Evolutionary conservation across 1,284 basidiomycete species (phyloP).

Genomic region (Ustilago bromivora): DNA sequence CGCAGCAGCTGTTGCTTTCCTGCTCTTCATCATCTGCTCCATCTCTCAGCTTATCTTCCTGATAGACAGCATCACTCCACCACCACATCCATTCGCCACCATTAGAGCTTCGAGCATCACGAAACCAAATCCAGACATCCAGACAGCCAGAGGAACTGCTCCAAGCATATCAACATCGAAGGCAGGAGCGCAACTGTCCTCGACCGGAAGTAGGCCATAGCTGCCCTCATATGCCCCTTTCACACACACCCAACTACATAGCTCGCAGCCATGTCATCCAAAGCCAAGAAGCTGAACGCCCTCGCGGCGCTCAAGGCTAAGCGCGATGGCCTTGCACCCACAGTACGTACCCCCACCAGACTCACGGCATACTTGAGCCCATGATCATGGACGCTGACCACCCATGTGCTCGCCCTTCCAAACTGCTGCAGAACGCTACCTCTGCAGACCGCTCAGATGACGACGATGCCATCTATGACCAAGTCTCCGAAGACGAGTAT

Average conservation of each 20-base stretch:
- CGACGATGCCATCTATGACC: conserved; percentile 79
- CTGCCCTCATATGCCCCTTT: background rate
- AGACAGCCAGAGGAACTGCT: background rate
- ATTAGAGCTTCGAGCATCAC: background rate
- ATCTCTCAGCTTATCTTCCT: background rate
- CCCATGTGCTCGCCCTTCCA: background rate
- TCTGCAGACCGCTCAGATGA: conserved; percentile 61
- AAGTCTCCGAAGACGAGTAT: conserved; percentile 92
- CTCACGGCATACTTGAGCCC: background rate
- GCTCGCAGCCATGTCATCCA: conserved; percentile 43
- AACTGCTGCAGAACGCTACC: conserved; percentile 18
- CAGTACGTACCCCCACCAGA: conserved; percentile 25
- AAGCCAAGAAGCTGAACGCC: conserved; percentile 60
- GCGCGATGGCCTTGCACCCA: conserved; percentile 48
- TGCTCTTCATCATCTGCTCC: background rate
- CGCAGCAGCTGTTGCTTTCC: no score
- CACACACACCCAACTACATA: background rate
- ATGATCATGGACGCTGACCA: background rate
- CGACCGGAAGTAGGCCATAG: background rate
- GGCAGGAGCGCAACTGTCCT: background rate
- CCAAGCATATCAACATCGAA: background rate
- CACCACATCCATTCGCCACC: background rate
- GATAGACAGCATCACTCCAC: background rate
- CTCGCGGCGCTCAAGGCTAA: conserved; percentile 67
- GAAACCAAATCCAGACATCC: background rate